Evolutionary conservation across 108 stramenopile species (phyloP).

Genomic region (Conticribra guillardii): DNA sequence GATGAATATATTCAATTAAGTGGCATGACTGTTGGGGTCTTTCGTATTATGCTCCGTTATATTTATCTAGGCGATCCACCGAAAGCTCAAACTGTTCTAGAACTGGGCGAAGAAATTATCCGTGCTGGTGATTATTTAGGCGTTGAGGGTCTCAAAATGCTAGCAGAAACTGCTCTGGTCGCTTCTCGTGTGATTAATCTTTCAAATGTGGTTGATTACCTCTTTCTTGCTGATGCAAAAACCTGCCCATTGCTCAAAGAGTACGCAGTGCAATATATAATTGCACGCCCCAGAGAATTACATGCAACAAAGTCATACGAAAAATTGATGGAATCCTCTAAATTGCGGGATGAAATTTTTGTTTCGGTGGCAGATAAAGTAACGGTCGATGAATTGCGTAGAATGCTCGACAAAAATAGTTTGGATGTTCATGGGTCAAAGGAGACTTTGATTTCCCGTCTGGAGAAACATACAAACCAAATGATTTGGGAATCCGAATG

Average conservation of each 20-base stretch:
- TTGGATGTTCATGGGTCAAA: constrained; percentile 30
- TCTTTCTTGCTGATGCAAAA: no score
- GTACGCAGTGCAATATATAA: constrained; percentile 9
- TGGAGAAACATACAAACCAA: no score
- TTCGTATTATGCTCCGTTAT: constrained; percentile 10
- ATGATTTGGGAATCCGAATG: no score
- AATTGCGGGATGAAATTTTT: constrained; percentile 6
- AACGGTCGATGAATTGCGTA: constrained; percentile 12
- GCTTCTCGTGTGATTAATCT: neutral
- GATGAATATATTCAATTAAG: neutral
- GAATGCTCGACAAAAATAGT: constrained; percentile 1
- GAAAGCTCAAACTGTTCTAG: neutral
- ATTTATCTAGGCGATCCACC: constrained; percentile 14
- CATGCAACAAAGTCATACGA: neutral
- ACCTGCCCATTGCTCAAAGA: constrained; percentile 14
- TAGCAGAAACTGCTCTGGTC: no score
- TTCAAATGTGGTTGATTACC: constrained; percentile 3
- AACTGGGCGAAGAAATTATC: constrained; percentile 14
- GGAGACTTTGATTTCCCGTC: constrained; percentile 9
- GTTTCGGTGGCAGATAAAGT: neutral
- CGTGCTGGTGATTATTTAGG: no score
- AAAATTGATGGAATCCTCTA: neutral
- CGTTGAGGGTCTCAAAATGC: no score
- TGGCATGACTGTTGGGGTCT: constrained; percentile 17
- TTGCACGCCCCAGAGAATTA: neutral